phyloP scores from a whole-genome alignment of 495 filamentous ascomycete species.

The Neurospora sp. region DNA sequence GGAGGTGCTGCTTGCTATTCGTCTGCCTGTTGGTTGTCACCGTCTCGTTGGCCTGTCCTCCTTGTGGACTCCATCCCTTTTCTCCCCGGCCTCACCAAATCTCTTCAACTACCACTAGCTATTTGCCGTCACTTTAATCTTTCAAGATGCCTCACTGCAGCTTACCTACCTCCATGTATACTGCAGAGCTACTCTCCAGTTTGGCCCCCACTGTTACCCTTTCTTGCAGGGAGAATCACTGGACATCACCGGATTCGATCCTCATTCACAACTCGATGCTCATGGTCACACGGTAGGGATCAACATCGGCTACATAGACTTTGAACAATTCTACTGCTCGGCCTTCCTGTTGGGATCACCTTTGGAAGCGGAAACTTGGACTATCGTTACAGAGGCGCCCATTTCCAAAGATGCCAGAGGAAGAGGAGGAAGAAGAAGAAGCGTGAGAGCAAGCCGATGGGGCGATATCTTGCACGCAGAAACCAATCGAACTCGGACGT shows the following conservation, averaged over 20 bases:
- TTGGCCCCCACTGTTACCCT: background rate
- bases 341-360: background rate
- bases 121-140: background rate
- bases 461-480: background rate
- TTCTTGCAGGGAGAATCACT: background rate
- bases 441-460: background rate
- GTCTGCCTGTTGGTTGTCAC: background rate
- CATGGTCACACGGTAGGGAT: background rate
- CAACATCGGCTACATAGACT: background rate
- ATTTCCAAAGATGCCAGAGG: background rate
- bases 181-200: background rate
- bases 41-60: background rate
- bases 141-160: background rate
- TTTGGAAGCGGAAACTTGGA: background rate
- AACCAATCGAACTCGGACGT: background rate
- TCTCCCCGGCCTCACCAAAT: background rate
- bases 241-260: background rate
- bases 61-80: background rate
- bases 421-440: background rate
- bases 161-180: background rate
- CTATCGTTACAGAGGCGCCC: background rate
- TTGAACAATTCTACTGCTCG: background rate
- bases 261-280: background rate
- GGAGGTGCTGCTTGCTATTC: background rate
- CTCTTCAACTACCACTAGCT: background rate